Evolutionary conservation across 1,139 yeast genomes (phyloP), one percentile per base, ranked within the genome.

Genomic region (Blastobotrys petasosporus): DNA sequence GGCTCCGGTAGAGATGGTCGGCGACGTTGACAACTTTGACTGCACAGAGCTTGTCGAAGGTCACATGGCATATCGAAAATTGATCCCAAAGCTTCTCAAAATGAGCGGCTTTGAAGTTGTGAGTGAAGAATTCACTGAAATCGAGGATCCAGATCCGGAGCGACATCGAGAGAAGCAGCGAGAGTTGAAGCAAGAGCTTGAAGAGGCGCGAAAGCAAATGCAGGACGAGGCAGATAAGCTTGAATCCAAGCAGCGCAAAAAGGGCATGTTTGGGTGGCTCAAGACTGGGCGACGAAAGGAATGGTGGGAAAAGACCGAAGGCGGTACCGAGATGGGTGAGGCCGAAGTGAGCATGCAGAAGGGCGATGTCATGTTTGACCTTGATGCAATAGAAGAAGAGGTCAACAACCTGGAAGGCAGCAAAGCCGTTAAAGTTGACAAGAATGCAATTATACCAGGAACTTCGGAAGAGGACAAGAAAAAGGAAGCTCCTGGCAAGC

Each of bases 101-200:
- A 66, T 68, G 42, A 61, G 85, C 37, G 88, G 86, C 8, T 85
- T 95, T 81, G 85, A 86, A 51, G 85, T 92, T 2, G 65, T 88
- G 42, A 79, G 85, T 54, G 98, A 92, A 53, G 95, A 90, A 61
- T 92, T 94, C 63, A 82, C 85, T 12, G 99, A 94, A 65, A 90
- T 94, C 54, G 97, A 90, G 60, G 97, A 92, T 58, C 95, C 97
- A 0, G 96, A 92, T 63, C 88, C 95, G 2, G 96, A 86, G 54
- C 81, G 83, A 60, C 77, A 80, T 16, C 88, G 87, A 55, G 79
- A 84, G 54, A 60, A 78, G 47, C 94, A 88, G 58, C 73, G 96
- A 50, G 81, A 86, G 60, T 71, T 92, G 55, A 74, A 92, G 16
- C 72, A 74, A 48, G 97, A 92, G 59, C 85, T 88, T 56, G 95